A percentile compares a stretch with the other conserved stretches of the same genome.
phyloP scores from a whole-genome alignment of 148 eudicot species.

The Tetragonia tetragonoides region DNA sequence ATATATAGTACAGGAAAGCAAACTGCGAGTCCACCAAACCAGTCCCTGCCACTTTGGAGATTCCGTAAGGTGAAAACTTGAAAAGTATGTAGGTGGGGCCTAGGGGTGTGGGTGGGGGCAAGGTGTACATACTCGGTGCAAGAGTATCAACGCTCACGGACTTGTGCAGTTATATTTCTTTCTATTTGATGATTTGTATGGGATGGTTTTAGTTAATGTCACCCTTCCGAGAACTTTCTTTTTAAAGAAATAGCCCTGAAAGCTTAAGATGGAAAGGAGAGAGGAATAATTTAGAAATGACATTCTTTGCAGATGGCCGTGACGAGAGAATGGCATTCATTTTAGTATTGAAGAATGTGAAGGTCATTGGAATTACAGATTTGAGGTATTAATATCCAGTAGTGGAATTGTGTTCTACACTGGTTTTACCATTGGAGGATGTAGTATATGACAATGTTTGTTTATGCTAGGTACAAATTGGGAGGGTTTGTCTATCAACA shows the following conservation, averaged over 20 bases:
- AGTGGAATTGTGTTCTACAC: too few species aligned
- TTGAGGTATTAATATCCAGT: not conserved
- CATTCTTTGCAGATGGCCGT: too few species aligned
- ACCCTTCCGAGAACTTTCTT: too few species aligned
- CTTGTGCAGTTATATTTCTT: not conserved
- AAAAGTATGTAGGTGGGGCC: not conserved
- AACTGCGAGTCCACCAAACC: slow-evolving; percentile 11
- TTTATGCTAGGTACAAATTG: not conserved
- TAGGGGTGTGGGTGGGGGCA: not conserved
- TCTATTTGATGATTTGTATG: not conserved
- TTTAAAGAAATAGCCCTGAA: too few species aligned
- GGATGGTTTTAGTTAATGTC: too few species aligned
- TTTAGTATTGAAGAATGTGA: too few species aligned
- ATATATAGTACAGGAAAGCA: slow-evolving; percentile 41
- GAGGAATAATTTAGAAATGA: too few species aligned
- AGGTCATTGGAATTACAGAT: too few species aligned
- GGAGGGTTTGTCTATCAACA: not conserved
- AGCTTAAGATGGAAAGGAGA: not conserved
- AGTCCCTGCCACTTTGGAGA: slow-evolving; percentile 32
- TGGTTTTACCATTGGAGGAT: not conserved
- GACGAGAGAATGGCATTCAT: too few species aligned
- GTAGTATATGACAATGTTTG: not conserved
- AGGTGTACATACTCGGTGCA: slow-evolving; percentile 14
- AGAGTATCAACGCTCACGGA: not conserved
- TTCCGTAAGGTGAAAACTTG: slow-evolving; percentile 22